phyloP scores from a whole-genome alignment of 169 alveolate genomes.

The Perkinsus olseni region DNA sequence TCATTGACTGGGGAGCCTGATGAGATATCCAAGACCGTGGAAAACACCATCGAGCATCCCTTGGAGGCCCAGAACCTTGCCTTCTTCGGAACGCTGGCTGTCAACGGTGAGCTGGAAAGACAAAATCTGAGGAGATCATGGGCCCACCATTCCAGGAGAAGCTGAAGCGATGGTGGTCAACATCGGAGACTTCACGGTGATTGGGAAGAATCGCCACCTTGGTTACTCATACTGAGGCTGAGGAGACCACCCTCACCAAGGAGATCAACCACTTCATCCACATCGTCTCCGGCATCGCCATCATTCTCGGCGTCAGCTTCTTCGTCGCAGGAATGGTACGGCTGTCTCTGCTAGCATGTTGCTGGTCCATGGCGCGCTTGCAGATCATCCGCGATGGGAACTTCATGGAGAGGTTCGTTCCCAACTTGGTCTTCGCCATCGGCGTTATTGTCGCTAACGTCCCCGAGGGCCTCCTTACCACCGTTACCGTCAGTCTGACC shows the following conservation, averaged over 20 bases:
- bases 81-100: constrained; percentile 48
- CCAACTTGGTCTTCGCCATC: constrained; percentile 81
- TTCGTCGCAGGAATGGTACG: constrained; percentile 54
- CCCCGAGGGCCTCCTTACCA: constrained; percentile 95
- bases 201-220: constrained; percentile 70
- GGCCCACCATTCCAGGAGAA: constrained; percentile 31
- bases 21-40: constrained; percentile 33
- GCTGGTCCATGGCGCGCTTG: too few relatives aligned
- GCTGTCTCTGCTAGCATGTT: too few relatives aligned
- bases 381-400: background rate
- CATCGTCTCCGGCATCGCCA: constrained; percentile 55
- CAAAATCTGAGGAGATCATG: background rate
- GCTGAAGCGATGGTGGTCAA: constrained; percentile 53
- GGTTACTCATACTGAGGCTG: constrained; percentile 51
- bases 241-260: constrained; percentile 57
- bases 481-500: constrained; percentile 83
- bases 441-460: constrained; percentile 64
- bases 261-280: constrained; percentile 67
- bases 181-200: constrained; percentile 68
- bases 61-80: constrained; percentile 50
- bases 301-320: constrained; percentile 53
- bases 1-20: constrained; percentile 69
- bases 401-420: constrained; percentile 22
- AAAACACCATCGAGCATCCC: constrained; percentile 30
- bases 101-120: background rate